Conservation (phyloP, 805 yeast species). For the Candida koratica region DNA sequence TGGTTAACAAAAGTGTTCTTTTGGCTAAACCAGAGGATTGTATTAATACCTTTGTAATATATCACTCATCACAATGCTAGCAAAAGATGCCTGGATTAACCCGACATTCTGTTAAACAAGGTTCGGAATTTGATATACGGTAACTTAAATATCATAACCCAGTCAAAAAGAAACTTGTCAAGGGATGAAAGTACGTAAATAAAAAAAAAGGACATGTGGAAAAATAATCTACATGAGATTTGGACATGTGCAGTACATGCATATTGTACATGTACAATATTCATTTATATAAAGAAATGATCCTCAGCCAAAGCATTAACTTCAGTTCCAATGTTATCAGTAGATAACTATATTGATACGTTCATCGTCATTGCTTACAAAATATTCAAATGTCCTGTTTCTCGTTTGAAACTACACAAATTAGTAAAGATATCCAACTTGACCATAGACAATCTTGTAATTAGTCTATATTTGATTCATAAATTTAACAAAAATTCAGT, state of each 20-base stretch:
- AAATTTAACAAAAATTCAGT: slow-evolving; percentile 12
- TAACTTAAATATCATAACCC: slow-evolving; percentile 2
- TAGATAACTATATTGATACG: slow-evolving; percentile 7
- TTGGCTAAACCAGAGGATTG: too few species aligned
- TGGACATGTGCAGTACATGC: background rate
- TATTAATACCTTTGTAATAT: too few species aligned
- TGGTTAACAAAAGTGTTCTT: too few species aligned
- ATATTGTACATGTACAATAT: background rate
- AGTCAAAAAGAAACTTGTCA: background rate
- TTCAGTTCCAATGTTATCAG: slow-evolving; percentile 2
- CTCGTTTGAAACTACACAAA: slow-evolving; percentile 8
- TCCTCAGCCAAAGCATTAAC: background rate
- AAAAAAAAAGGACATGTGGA: background rate
- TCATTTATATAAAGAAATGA: background rate
- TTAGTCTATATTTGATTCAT: slow-evolving; percentile 10
- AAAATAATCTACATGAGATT: slow-evolving; percentile 1
- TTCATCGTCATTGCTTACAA: slow-evolving; percentile 4
- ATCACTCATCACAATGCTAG: too few species aligned
- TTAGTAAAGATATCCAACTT: slow-evolving; percentile 12
- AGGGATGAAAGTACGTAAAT: background rate
- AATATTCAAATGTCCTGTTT: slow-evolving; percentile 3
- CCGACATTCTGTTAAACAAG: too few species aligned
- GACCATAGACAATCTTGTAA: slow-evolving; percentile 12
- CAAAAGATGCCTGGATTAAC: too few species aligned
- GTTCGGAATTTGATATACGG: too few species aligned